A percentile compares a stretch with the other conserved stretches of the same genome.
These are phyloP conservation scores for Lithocarpus polystachyus DNA, from an alignment of 306 rosid species.

Conservation along the genomic window DNA sequence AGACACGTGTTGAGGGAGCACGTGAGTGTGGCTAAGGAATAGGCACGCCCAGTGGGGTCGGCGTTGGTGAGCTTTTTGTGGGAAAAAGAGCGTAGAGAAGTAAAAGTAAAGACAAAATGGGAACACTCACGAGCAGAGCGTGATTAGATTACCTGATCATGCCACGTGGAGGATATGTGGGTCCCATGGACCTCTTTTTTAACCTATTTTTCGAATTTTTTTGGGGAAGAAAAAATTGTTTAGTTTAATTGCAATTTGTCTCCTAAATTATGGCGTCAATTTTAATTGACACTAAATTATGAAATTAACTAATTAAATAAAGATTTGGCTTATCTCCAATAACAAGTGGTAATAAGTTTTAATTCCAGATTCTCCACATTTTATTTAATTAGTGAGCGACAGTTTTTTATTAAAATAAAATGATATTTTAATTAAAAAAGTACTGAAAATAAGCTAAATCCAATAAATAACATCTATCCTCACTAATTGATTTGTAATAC, in stretches of 20 bases:
- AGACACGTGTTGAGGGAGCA: conserved; percentile 42
- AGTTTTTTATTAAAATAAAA: too few species aligned
- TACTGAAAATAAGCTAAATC: rapidly evolving
- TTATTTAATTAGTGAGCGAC: too few species aligned
- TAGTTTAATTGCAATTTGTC: too few species aligned
- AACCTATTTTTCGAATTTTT: too few species aligned
- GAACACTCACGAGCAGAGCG: conserved; percentile 29
- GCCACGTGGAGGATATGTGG: conserved; percentile 26
- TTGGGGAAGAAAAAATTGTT: too few species aligned
- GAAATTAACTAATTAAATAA: too few species aligned
- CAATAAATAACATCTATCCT: too few species aligned
- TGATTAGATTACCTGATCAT: conserved; percentile 9
- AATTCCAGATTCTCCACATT: rapidly evolving
- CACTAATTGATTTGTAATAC: too few species aligned
- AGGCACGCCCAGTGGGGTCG: conserved; percentile 34
- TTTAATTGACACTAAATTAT: too few species aligned
- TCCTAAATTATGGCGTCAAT: too few species aligned
- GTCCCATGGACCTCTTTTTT: background rate
- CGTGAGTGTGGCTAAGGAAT: conserved; percentile 27
- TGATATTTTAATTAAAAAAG: rapidly evolving
- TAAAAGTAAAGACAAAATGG: background rate
- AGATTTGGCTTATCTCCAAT: rapidly evolving
- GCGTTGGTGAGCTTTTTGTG: conserved; percentile 1
- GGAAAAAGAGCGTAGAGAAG: background rate
- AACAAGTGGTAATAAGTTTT: too few species aligned